Evolutionary conservation across 192 early-diverging fungal genomes (phyloP).

Genomic region (Coemansia sp.): DNA sequence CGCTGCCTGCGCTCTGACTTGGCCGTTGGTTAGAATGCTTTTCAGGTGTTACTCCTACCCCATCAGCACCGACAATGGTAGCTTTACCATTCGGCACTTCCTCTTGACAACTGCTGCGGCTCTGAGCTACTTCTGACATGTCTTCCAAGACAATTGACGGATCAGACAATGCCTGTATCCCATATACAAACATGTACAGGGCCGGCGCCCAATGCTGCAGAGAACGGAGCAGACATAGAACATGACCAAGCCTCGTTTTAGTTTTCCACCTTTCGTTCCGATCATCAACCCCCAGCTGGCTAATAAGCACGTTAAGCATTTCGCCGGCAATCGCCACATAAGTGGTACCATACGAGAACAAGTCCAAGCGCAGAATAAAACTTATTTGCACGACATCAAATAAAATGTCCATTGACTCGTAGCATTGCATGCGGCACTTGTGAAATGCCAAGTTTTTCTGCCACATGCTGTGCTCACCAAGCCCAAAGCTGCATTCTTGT

Average conservation of each 20-base stretch:
- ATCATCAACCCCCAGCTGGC: slow-evolving; percentile 36
- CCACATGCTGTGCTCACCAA: slow-evolving; percentile 24
- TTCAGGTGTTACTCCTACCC: too few species aligned
- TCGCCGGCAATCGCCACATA: slow-evolving; percentile 48
- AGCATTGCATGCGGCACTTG: slow-evolving; percentile 40
- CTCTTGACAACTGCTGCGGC: too few species aligned
- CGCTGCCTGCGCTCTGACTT: too few species aligned
- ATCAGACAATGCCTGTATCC: slow-evolving; percentile 42
- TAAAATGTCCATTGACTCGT: slow-evolving; percentile 43
- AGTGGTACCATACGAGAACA: slow-evolving; percentile 46
- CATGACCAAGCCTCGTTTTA: slow-evolving; percentile 39
- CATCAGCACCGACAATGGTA: too few species aligned
- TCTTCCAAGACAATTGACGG: slow-evolving; percentile 32
- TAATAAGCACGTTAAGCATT: slow-evolving; percentile 42
- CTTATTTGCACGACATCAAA: slow-evolving; percentile 46
- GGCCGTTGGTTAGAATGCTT: background rate
- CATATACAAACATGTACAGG: slow-evolving; percentile 45
- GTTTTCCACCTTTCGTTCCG: slow-evolving; percentile 30
- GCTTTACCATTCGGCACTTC: too few species aligned
- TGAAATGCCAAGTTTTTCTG: slow-evolving; percentile 44
- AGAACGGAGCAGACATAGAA: slow-evolving; percentile 36
- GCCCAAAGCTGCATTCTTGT: slow-evolving; percentile 11
- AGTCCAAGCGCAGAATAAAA: slow-evolving; percentile 40
- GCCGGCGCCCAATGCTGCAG: slow-evolving; percentile 52
- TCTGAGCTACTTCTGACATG: background rate